phyloP scores from a whole-genome alignment of 176 grass and related monocot species.

The Pontederia crassipes region DNA sequence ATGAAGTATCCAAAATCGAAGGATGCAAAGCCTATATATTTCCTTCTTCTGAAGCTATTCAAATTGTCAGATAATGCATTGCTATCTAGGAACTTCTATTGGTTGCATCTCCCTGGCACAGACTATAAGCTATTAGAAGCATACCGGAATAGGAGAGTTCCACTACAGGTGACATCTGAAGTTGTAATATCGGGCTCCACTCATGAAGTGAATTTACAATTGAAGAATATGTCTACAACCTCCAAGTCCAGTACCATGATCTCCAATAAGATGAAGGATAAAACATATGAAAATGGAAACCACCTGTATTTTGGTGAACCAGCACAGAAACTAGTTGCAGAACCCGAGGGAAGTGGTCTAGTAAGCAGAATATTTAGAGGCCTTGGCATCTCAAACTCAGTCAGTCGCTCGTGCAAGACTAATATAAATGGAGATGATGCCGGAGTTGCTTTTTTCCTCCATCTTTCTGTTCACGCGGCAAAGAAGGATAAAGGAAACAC shows the following conservation, averaged over 20 bases:
- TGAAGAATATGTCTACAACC: constrained; percentile 60
- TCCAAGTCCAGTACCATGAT: constrained; percentile 17
- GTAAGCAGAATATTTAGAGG: constrained; percentile 34
- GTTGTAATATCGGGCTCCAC: constrained; percentile 40
- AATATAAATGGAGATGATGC: constrained; percentile 46
- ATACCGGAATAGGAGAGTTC: constrained; percentile 53
- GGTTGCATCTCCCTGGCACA: constrained; percentile 71
- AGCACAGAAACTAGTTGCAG: neutral
- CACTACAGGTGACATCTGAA: constrained; percentile 50
- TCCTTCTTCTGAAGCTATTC: constrained; percentile 83
- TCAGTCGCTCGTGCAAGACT: constrained; percentile 11
- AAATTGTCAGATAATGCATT: constrained; percentile 43
- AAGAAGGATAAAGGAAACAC: constrained; percentile 22
- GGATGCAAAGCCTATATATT: constrained; percentile 70
- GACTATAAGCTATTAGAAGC: constrained; percentile 66
- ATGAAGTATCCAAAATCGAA: constrained; percentile 76
- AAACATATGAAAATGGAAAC: constrained; percentile 9
- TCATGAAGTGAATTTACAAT: constrained; percentile 48
- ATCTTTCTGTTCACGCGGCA: constrained; percentile 66
- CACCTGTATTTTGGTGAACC: constrained; percentile 1
- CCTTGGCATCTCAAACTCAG: constrained; percentile 13
- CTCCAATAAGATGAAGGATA: constrained; percentile 6
- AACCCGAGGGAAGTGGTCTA: constrained; percentile 18
- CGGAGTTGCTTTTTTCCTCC: constrained; percentile 83
- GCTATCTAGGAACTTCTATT: constrained; percentile 90